These are phyloP conservation scores for Lodderomyces orthopsilosis DNA, from an alignment of 1,139 yeast species.

Conservation along the genomic window DNA sequence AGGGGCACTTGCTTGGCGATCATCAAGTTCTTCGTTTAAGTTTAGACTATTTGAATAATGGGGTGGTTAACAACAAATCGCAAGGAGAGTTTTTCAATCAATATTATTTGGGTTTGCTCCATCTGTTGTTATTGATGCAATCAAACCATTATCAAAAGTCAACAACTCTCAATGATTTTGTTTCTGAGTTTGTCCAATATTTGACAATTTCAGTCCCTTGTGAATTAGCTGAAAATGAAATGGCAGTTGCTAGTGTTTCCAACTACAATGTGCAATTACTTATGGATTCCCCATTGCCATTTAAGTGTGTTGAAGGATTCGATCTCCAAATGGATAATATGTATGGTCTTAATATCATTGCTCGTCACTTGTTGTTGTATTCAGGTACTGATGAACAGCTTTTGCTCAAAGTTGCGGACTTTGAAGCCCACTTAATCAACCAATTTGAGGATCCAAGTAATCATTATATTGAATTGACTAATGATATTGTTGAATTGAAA, in stretches of 20 bases:
- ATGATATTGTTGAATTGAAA: constrained; percentile 32
- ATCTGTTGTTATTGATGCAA: constrained; percentile 37
- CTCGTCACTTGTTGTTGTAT: constrained; percentile 23
- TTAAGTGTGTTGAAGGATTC: constrained; percentile 26
- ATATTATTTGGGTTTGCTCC: constrained; percentile 34
- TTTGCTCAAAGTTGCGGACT: constrained; percentile 24
- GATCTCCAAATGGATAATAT: constrained; percentile 34
- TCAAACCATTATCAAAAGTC: constrained; percentile 24
- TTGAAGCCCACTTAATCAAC: constrained; percentile 41
- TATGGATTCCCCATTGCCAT: constrained; percentile 31
- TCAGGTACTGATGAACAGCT: constrained; percentile 12
- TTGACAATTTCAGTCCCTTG: constrained; percentile 15
- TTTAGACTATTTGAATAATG: constrained; percentile 33
- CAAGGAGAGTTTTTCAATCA: constrained; percentile 21
- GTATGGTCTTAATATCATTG: constrained; percentile 31
- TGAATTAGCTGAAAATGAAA: constrained; percentile 9
- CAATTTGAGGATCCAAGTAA: constrained; percentile 54
- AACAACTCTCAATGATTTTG: constrained; percentile 25
- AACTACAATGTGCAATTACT: constrained; percentile 19
- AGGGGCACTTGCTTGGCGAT: constrained; percentile 33
- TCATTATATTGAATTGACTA: constrained; percentile 41
- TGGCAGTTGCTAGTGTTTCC: constrained; percentile 9
- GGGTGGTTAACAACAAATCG: constrained; percentile 21
- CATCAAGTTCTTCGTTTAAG: constrained; percentile 28
- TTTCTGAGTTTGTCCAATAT: constrained; percentile 30